phyloP scores from a whole-genome alignment of 352 stramenopile genomes.

The Globisporangium yorkense region DNA sequence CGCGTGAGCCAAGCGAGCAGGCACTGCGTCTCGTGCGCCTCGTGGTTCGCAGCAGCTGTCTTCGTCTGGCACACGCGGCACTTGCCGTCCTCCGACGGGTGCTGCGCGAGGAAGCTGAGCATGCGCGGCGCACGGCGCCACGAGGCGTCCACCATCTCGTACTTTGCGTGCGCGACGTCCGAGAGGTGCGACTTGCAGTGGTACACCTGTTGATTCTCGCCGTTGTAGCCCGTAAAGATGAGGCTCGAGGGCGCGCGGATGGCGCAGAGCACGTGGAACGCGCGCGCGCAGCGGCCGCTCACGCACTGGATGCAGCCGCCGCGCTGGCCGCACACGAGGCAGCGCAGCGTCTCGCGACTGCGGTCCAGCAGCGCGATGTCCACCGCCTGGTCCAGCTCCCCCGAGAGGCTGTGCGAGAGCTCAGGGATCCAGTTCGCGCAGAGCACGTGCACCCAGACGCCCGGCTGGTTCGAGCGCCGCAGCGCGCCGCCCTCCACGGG shows the following conservation, averaged over 20 bases:
- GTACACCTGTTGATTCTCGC: conserved; percentile 72
- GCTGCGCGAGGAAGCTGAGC: conserved; percentile 17
- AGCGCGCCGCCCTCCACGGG: conserved; percentile 64
- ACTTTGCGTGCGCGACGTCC: conserved; percentile 53
- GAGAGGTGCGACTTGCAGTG: conserved; percentile 73
- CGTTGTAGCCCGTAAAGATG: conserved; percentile 83
- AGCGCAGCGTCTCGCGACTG: conserved; percentile 69
- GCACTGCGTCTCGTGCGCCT: conserved; percentile 57
- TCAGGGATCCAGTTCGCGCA: conserved; percentile 87
- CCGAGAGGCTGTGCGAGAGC: conserved; percentile 62
- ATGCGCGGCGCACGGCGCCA: conserved; percentile 34
- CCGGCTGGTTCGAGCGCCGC: conserved; percentile 47
- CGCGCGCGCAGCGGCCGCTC: conserved; percentile 69
- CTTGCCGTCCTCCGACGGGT: conserved; percentile 26
- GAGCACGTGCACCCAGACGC: conserved; percentile 77
- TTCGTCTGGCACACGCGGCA: conserved; percentile 61
- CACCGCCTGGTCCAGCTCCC: conserved; percentile 52
- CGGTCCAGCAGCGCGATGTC: conserved; percentile 59
- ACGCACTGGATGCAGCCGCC: conserved; percentile 87
- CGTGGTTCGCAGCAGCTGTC: conserved; percentile 26
- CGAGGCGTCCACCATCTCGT: conserved; percentile 61
- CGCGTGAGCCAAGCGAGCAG: conserved; percentile 50
- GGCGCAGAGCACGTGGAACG: conserved; percentile 83
- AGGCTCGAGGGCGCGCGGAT: conserved; percentile 59
- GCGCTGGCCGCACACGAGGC: conserved; percentile 72